Evolutionary conservation across 1,284 basidiomycete species (phyloP).

Genomic region (Cronartium quercuum): DNA sequence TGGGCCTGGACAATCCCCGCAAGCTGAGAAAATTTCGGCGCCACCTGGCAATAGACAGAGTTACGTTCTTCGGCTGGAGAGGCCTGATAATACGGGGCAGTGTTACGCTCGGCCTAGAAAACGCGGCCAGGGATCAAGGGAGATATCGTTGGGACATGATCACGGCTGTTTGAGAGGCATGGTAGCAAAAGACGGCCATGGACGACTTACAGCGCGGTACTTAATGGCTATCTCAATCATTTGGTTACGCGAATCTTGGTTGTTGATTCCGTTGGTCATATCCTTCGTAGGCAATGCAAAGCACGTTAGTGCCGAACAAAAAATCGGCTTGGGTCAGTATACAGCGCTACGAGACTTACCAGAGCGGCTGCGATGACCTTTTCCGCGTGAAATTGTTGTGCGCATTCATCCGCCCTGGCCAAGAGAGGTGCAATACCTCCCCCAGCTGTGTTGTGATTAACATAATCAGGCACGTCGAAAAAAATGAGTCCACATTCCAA

Average conservation of each 20-base stretch:
- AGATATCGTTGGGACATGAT: background rate
- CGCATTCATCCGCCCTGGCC: conserved; percentile 10
- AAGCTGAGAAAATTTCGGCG: conserved; percentile 7
- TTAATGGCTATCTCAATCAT: conserved; percentile 13
- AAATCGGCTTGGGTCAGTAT: background rate
- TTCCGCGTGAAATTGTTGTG: conserved; percentile 31
- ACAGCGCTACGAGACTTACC: background rate
- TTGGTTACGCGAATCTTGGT: background rate
- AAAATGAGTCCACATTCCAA: no score
- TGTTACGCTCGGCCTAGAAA: conserved; percentile 23
- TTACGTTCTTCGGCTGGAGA: background rate
- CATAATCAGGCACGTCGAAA: background rate
- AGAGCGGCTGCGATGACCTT: conserved; percentile 24
- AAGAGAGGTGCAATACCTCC: conserved; percentile 19
- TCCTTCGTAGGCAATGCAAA: background rate
- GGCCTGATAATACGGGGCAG: background rate
- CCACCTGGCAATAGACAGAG: conserved; percentile 25
- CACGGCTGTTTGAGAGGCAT: background rate
- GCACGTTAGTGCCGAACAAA: background rate
- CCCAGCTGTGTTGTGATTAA: conserved; percentile 1
- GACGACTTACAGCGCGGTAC: conserved; percentile 6
- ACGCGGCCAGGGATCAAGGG: background rate
- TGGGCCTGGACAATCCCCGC: conserved; percentile 20
- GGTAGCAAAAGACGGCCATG: background rate
- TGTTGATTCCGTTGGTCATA: background rate